Percentiles rank a stretch among this genome's conserved stretches.
Conservation (phyloP, 2,329 filamentous ascomycete species). For the Ophiostoma fasciatum region DNA sequence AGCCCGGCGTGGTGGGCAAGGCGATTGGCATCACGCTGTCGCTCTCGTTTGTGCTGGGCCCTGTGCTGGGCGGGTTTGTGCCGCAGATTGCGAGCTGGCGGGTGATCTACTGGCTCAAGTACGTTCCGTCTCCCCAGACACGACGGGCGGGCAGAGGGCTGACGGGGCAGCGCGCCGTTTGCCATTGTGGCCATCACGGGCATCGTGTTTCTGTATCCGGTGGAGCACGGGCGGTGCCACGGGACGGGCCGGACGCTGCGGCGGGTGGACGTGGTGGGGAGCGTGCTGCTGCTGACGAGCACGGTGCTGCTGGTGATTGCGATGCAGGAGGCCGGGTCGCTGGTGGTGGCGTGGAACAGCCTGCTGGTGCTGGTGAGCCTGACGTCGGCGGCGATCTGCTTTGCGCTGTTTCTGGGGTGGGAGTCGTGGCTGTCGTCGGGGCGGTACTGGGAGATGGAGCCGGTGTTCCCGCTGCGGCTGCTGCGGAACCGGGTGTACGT, state of each 20-base stretch:
- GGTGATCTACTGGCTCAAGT: constrained; percentile 50
- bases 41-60: constrained; percentile 42
- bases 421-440: constrained; percentile 29
- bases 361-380: constrained; percentile 35
- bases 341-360: constrained; percentile 35
- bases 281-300: constrained; percentile 31
- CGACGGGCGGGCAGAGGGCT: neutral
- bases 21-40: constrained; percentile 41
- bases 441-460: constrained; percentile 27
- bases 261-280: constrained; percentile 12
- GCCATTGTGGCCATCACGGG: constrained; percentile 25
- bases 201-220: constrained; percentile 24
- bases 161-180: constrained; percentile 3
- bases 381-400: constrained; percentile 30
- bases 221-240: constrained; percentile 5
- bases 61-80: constrained; percentile 41
- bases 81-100: constrained; percentile 39
- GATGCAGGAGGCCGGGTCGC: constrained; percentile 40
- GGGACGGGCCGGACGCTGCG: constrained; percentile 4
- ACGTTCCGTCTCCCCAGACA: constrained; percentile 12
- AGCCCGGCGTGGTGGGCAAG: constrained; percentile 37
- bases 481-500: constrained; percentile 34
- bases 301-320: constrained; percentile 40
- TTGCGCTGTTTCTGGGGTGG: constrained; percentile 35
- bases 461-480: constrained; percentile 38